Conservation (phyloP, 495 filamentous ascomycete genomes). For the Trichoderma erinaceum region DNA sequence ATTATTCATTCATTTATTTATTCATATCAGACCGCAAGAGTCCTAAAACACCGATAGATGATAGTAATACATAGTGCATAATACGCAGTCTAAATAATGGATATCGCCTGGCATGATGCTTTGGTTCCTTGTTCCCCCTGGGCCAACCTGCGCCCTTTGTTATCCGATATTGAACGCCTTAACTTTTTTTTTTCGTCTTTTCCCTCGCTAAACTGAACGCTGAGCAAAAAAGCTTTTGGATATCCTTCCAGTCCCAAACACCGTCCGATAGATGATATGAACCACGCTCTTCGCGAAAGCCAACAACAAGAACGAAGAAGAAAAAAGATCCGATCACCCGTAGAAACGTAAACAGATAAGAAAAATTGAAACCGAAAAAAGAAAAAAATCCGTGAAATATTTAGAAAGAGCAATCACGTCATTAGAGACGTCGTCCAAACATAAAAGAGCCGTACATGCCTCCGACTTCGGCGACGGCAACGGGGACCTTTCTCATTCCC, state of each 20-base stretch:
- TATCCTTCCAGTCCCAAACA: slow-evolving; percentile 9
- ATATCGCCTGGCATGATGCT: slow-evolving; percentile 2
- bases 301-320: slow-evolving; percentile 12
- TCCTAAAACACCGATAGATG: neutral
- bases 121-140: neutral
- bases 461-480: slow-evolving; percentile 69
- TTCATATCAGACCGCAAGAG: neutral
- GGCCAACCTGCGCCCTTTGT: neutral
- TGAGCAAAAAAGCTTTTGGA: slow-evolving; percentile 11
- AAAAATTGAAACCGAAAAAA: slow-evolving; percentile 1
- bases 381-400: neutral
- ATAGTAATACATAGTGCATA: neutral
- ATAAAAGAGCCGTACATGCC: slow-evolving; percentile 85
- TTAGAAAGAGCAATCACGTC: neutral
- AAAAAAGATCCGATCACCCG: slow-evolving; percentile 12
- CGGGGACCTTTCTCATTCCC: slow-evolving; percentile 83
- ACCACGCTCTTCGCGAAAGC: slow-evolving; percentile 9
- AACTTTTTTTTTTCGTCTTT: slow-evolving; percentile 13
- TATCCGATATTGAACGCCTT: neutral
- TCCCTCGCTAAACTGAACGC: neutral
- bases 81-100: neutral
- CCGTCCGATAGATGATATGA: neutral
- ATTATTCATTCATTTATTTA: neutral
- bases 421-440: slow-evolving; percentile 52
- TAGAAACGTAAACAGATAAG: neutral